These are phyloP conservation scores for Aspergillus avenaceus DNA, from an alignment of 495 filamentous ascomycete species.

Conservation along the genomic window DNA sequence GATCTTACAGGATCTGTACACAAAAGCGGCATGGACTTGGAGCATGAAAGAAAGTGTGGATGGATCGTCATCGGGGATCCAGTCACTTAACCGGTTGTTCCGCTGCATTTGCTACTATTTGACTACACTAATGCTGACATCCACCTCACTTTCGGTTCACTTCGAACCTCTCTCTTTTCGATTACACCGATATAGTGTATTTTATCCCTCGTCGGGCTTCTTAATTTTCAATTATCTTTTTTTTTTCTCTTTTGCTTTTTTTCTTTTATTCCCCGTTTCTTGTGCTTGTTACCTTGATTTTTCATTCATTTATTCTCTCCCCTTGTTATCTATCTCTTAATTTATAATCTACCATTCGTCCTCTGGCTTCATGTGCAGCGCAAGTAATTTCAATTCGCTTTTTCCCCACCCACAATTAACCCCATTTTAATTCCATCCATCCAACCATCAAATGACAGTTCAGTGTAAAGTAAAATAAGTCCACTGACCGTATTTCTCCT, in stretches of 20 bases:
- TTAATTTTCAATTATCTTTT: no score
- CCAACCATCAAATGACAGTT: neutral
- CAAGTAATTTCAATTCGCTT: neutral
- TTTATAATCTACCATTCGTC: neutral
- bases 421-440: neutral
- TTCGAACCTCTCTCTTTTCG: no score
- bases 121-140: neutral
- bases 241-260: neutral
- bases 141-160: no score
- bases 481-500: neutral
- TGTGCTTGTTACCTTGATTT: neutral
- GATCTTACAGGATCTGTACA: no score
- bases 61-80: neutral
- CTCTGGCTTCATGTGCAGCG: neutral
- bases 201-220: no score
- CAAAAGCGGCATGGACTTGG: no score
- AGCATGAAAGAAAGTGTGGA: no score
- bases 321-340: neutral
- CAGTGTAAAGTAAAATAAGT: neutral
- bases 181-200: no score
- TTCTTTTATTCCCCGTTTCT: neutral
- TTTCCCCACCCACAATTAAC: conserved; percentile 1
- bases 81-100: conserved; percentile 3
- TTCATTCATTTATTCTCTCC: neutral
- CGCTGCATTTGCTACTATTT: neutral